Evolutionary conservation across 192 early-diverging fungal species (phyloP), one percentile per base, ranked within the genome.

Genomic region (Entomortierella chlamydospora): DNA sequence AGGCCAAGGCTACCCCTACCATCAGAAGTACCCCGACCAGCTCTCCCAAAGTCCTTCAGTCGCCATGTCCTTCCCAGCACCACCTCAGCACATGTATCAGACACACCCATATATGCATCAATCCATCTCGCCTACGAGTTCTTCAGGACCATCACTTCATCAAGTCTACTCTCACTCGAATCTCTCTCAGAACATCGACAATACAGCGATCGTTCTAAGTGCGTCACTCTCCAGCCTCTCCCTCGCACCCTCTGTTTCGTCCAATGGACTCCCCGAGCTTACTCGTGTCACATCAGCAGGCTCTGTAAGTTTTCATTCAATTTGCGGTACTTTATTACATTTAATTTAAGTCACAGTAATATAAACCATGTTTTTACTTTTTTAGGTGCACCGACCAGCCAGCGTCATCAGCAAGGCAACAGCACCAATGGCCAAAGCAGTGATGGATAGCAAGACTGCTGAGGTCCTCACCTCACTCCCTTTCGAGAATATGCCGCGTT

Each of bases 401-500:
- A 71, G 69, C n/a, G 26, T 62, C 8, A 33, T 33, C 1, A 62
- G 69, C 53, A 71, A 56, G 26, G 17, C 25, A 0, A 53, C 69
- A 4, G 1, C 31, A 29, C 52, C 55, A 17, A 31, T 56, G 8
- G 26, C 30, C 0, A 61, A 39, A 30, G 26, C 69, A 4, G 42
- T 62, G 0, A 71, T 74, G 64, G 72, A 74, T 1, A 25, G 58
- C 29, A 62, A 64, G 33, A 78, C 73, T 4, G 67, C 73, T 15
- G 73, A 68, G 29, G 66, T 61, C 4, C 61, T 78, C 22, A 6
- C 60, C 10, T 49, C 60, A 2, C 55, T 78, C 4, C 33, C 73
- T 9, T 57, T 64, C 41, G 73, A 78, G 30, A 67, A 78, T 29
- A 78, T 78, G 37, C 73, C 73, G 2, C 66, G 65, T 23, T 57